Conservation (phyloP, 768 basidiomycete genomes). For the Exidia glandulosa region DNA sequence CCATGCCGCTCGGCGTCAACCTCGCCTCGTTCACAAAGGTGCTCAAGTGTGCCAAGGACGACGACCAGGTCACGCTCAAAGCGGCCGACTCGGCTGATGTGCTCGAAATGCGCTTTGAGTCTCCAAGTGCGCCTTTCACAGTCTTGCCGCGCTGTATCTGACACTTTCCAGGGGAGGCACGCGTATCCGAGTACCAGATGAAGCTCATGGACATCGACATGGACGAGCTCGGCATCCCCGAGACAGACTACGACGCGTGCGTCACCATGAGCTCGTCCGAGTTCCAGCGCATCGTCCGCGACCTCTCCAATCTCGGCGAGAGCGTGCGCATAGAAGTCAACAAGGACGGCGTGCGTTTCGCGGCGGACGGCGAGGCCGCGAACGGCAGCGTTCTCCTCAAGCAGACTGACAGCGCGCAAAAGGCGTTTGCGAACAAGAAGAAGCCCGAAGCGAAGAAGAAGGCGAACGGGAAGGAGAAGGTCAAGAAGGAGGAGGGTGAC, state of each 20-base stretch:
- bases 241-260: slow-evolving; percentile 92
- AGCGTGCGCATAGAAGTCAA: slow-evolving; percentile 89
- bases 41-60: slow-evolving; percentile 93
- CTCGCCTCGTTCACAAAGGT: slow-evolving; percentile 86
- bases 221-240: slow-evolving; percentile 89
- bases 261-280: slow-evolving; percentile 79
- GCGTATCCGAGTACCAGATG: slow-evolving; percentile 97
- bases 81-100: slow-evolving; percentile 86
- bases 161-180: slow-evolving; percentile 57
- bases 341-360: slow-evolving; percentile 92
- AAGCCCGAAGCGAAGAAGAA: slow-evolving; percentile 4
- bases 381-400: slow-evolving; percentile 80
- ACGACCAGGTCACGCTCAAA: slow-evolving; percentile 84
- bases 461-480: slow-evolving; percentile 25
- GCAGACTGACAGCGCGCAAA: slow-evolving; percentile 47
- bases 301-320: slow-evolving; percentile 84
- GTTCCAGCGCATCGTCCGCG: slow-evolving; percentile 87
- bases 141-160: background rate
- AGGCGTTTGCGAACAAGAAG: slow-evolving; percentile 19
- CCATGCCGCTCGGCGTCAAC: slow-evolving; percentile 86
- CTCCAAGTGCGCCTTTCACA: slow-evolving; percentile 44
- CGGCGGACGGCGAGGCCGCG: slow-evolving; percentile 87
- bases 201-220: slow-evolving; percentile 99
- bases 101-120: slow-evolving; percentile 82
- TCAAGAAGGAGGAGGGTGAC: slow-evolving; percentile 19